Evolutionary conservation across 2,329 filamentous ascomycete genomes (phyloP).

Genomic region (Pseudohalonectria lignicola): DNA sequence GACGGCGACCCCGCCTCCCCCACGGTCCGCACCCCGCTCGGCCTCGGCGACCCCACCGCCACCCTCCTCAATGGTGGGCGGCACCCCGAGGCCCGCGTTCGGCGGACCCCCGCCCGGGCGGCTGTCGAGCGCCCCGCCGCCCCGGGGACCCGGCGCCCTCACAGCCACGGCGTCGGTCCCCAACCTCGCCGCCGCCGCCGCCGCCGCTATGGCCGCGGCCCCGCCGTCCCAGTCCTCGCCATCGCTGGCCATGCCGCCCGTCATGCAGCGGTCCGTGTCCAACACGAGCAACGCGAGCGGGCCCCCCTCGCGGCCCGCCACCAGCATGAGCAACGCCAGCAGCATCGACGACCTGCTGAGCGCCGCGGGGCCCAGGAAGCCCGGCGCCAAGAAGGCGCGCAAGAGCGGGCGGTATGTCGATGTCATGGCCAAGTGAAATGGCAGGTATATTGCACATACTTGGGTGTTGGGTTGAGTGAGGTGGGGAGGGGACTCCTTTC

Average conservation of each 20-base stretch:
- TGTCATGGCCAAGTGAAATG: constrained; percentile 67
- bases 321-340: constrained; percentile 82
- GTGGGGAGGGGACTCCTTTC: too few species aligned
- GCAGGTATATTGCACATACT: background rate
- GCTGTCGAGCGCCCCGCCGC: constrained; percentile 13
- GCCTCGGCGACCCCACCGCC: constrained; percentile 40
- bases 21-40: constrained; percentile 48
- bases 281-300: constrained; percentile 32
- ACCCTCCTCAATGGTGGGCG: too few species aligned
- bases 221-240: constrained; percentile 13
- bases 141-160: constrained; percentile 12
- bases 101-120: constrained; percentile 15
- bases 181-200: constrained; percentile 14
- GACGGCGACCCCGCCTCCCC: constrained; percentile 65
- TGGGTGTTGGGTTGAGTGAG: too few species aligned
- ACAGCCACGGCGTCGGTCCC: constrained; percentile 6
- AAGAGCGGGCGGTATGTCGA: constrained; percentile 88
- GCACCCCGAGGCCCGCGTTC: too few species aligned
- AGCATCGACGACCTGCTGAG: constrained; percentile 90
- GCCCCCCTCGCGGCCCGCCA: constrained; percentile 61
- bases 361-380: constrained; percentile 58
- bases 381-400: constrained; percentile 56
- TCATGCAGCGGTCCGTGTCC: constrained; percentile 38
- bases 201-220: constrained; percentile 23
- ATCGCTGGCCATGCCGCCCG: constrained; percentile 20